Evolutionary conservation across 2,329 filamentous ascomycete genomes (phyloP).

Genomic region (Immersiporthe knoxdaviesiana): DNA sequence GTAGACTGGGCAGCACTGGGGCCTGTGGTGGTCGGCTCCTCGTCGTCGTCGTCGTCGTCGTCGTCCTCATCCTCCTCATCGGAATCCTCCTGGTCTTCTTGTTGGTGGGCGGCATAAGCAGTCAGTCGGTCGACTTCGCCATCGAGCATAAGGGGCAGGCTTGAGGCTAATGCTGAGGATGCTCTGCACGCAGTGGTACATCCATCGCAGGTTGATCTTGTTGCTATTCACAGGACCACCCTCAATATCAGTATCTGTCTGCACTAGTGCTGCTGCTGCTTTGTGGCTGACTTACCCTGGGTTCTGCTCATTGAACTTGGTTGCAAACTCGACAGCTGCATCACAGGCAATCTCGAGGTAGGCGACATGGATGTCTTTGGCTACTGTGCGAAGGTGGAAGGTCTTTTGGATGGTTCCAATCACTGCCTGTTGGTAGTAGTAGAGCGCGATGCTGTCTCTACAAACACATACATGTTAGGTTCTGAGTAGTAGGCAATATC

Average conservation of each 20-base stretch:
- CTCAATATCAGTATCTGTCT: background rate
- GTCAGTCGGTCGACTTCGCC: background rate
- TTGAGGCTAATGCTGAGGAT: slow-evolving; percentile 5
- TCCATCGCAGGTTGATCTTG: slow-evolving; percentile 1
- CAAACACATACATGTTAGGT: background rate
- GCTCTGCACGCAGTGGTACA: slow-evolving; percentile 18
- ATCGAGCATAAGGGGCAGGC: slow-evolving; percentile 9
- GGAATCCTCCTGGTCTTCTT: no score
- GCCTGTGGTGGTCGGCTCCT: background rate
- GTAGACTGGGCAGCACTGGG: background rate
- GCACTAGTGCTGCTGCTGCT: background rate
- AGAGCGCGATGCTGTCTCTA: background rate
- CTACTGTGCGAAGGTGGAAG: slow-evolving; percentile 10
- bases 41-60: background rate
- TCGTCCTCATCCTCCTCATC: no score
- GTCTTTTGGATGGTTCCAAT: background rate
- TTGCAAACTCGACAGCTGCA: slow-evolving; percentile 15
- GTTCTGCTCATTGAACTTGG: slow-evolving; percentile 2
- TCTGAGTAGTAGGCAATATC: background rate
- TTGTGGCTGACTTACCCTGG: background rate
- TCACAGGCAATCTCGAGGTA: slow-evolving; percentile 23
- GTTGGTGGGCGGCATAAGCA: background rate
- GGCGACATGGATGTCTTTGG: slow-evolving; percentile 14
- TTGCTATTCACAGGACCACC: background rate
- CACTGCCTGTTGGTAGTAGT: background rate